Evolutionary conservation across 768 basidiomycete genomes (phyloP).

Genomic region (Vishniacozyma victoriae): DNA sequence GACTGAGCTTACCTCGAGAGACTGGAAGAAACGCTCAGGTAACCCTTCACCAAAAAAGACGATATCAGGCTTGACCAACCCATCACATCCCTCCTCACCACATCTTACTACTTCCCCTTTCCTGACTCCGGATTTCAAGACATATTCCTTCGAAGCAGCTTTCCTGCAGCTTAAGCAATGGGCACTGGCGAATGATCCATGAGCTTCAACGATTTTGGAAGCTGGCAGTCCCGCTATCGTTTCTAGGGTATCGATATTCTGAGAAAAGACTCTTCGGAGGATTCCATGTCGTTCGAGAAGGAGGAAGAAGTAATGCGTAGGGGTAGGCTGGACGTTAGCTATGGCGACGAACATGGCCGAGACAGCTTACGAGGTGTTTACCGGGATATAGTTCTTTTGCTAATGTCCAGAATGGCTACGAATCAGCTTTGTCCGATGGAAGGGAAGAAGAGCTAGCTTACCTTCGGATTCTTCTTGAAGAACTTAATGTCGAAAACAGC

Average conservation of each 20-base stretch:
- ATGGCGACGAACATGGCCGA: background rate
- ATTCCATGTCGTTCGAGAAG: slow-evolving; percentile 65
- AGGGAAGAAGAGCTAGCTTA: too few species aligned
- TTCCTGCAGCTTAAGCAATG: slow-evolving; percentile 69
- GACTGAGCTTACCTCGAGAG: slow-evolving; percentile 48
- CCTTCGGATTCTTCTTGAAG: slow-evolving; percentile 71
- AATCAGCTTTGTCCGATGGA: too few species aligned
- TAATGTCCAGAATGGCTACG: slow-evolving; percentile 65
- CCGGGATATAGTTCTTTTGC: slow-evolving; percentile 92
- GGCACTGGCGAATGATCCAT: slow-evolving; percentile 87
- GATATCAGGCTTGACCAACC: slow-evolving; percentile 86
- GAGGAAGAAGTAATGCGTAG: slow-evolving; percentile 82
- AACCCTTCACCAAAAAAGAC: slow-evolving; percentile 78
- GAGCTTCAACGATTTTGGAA: slow-evolving; percentile 80
- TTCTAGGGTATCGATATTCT: slow-evolving; percentile 75
- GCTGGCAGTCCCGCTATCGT: slow-evolving; percentile 70
- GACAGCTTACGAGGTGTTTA: slow-evolving; percentile 47
- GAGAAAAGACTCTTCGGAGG: slow-evolving; percentile 53
- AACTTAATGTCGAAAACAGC: slow-evolving; percentile 90
- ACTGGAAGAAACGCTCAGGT: slow-evolving; percentile 61
- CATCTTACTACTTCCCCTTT: slow-evolving; percentile 67
- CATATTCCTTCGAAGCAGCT: slow-evolving; percentile 60
- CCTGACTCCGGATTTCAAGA: slow-evolving; percentile 58
- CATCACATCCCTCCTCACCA: slow-evolving; percentile 53
- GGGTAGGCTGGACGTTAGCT: slow-evolving; percentile 66